phyloP scores from a whole-genome alignment of 78 protist genomes.

The Emiliania huxleyi region DNA sequence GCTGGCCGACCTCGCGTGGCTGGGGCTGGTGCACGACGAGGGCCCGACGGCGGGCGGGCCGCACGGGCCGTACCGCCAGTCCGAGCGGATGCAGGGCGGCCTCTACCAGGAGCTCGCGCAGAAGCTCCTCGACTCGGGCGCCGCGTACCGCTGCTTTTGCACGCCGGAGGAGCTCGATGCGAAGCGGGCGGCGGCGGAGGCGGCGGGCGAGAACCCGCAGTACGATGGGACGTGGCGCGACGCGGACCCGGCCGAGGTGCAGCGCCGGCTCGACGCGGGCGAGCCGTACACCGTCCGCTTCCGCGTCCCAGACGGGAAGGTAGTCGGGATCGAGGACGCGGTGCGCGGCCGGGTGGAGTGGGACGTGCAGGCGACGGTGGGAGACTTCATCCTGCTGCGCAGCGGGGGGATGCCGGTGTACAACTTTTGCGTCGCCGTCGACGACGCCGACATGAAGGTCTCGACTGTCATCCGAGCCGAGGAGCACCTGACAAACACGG shows the following conservation, averaged over 20 bases:
- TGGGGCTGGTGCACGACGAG: slow-evolving; percentile 38
- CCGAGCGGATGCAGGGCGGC: slow-evolving; percentile 25
- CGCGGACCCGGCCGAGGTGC: slow-evolving; percentile 40
- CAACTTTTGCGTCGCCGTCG: slow-evolving; percentile 41
- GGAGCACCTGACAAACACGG: slow-evolving; percentile 53
- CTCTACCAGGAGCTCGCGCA: slow-evolving; percentile 31
- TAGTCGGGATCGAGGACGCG: slow-evolving; percentile 8
- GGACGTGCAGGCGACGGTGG: slow-evolving; percentile 36
- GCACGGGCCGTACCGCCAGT: slow-evolving; percentile 33
- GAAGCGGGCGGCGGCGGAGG: slow-evolving; percentile 25
- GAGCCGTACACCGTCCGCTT: slow-evolving; percentile 9
- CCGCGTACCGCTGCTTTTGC: slow-evolving; percentile 49
- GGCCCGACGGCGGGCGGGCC: slow-evolving; percentile 37
- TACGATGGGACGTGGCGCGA: slow-evolving; percentile 54
- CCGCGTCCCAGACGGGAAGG: slow-evolving; percentile 27
- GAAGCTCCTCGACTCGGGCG: not conserved
- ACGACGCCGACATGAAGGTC: slow-evolving; percentile 45
- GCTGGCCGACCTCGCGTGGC: slow-evolving; percentile 36
- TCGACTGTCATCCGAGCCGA: slow-evolving; percentile 41
- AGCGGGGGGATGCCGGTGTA: slow-evolving; percentile 31
- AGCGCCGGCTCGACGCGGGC: not conserved
- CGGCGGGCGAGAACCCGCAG: slow-evolving; percentile 12
- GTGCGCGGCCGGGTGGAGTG: not conserved
- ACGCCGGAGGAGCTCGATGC: slow-evolving; percentile 45
- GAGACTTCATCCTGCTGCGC: slow-evolving; percentile 56